Evolutionary conservation across 345 rosid genomes (phyloP), one percentile per base, ranked within the genome.

Genomic region (Abelmoschus esculentus): DNA sequence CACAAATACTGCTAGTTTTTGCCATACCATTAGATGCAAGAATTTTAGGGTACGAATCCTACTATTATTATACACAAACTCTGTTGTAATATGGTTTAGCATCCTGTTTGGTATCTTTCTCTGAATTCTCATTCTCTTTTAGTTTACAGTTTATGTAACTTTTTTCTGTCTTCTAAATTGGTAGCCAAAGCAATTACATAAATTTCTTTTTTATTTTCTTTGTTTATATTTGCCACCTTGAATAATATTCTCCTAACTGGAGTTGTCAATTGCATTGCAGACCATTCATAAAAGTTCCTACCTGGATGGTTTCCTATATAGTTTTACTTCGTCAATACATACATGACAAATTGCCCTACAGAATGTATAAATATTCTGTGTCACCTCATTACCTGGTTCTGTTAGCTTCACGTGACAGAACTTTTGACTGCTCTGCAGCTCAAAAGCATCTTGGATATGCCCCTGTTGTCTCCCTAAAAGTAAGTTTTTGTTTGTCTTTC

Each of bases 341-440:
- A 31, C 71, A 73, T 53, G 86, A 84, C 61, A 85, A 83, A 70
- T 75, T 83, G 73, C 84, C 76, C 28, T 59, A 14, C 42, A 14
- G 19, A 59, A 82, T 14, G 40, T 11, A 12, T 57, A 57, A 69
- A 68, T 80, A 74, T 76, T 78, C 79, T 46, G 55, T 80, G 58
- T 81, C 90, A 72, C 80, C 85, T 64, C 78, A 68, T 60, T 85
- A 81, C 77, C 62, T 85, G 72, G 69, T 86, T 73, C 83, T 81
- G 63, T 52, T 88, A 77, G 90, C 96, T 80, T 82, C 90, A 29
- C 76, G 84, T 66, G 85, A 83, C 49, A 86, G 96, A 79, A 89
- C 96, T 76, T 89, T 91, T 74, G 87, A 87, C 76, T 86, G 95
- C 86, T 78, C 74, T 77, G 91, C 90, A 58, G 96, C 98, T 65